Conservation (phyloP, 2,329 filamentous ascomycete species). For the Sphaerulina musiva region DNA sequence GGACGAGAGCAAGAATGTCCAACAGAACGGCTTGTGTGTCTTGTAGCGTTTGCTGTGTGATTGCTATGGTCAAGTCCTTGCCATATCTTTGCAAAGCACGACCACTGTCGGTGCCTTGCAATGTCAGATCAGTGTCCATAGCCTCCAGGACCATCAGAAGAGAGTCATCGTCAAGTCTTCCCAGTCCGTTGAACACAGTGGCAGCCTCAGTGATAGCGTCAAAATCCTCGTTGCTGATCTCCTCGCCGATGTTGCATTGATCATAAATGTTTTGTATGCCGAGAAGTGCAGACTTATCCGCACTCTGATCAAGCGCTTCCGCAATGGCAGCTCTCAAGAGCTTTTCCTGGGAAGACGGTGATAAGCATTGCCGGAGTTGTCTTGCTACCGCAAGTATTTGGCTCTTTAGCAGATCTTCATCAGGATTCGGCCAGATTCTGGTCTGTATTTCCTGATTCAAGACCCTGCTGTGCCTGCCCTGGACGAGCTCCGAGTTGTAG, state of each 20-base stretch:
- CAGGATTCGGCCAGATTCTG: conserved; percentile 3
- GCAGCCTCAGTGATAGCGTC: conserved; percentile 62
- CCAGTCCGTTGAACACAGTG: conserved; percentile 56
- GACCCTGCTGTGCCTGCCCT: not conserved
- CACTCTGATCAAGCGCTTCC: conserved; percentile 13
- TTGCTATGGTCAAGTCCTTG: conserved; percentile 64
- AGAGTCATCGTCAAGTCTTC: conserved; percentile 44
- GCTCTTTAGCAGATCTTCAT: conserved; percentile 24
- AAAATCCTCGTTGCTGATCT: conserved; percentile 76
- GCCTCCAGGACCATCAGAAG: conserved; percentile 49
- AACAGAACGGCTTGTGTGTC: conserved; percentile 68
- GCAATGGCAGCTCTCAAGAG: conserved; percentile 12
- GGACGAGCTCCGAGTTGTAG: conserved; percentile 50
- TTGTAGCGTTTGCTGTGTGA: conserved; percentile 70
- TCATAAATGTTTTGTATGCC: conserved; percentile 74
- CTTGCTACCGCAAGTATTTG: conserved; percentile 21
- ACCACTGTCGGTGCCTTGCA: conserved; percentile 37
- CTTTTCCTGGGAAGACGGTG: conserved; percentile 16
- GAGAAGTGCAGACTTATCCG: conserved; percentile 47
- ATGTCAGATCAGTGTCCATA: conserved; percentile 38
- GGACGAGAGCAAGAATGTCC: conserved; percentile 72
- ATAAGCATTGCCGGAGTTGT: conserved; percentile 16
- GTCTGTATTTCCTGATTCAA: not conserved
- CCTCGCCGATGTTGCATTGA: conserved; percentile 67
- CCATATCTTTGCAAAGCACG: conserved; percentile 65